Percentiles rank a stretch among this genome's conserved stretches.
These are phyloP conservation scores for Nepenthes alata DNA, from an alignment of 179 eudicot species.

Conservation along the genomic window DNA sequence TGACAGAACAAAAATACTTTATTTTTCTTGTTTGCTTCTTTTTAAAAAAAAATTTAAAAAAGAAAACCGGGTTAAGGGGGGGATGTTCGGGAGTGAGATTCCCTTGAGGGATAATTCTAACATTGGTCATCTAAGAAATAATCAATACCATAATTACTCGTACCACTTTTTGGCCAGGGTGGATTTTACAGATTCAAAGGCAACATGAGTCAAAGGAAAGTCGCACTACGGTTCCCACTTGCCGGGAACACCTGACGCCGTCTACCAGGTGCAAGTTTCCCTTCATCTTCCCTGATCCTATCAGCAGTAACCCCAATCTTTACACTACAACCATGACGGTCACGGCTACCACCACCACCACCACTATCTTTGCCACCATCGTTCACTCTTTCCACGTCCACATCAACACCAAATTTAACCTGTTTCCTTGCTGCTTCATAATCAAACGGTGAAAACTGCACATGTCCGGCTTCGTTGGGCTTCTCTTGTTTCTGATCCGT, in stretches of 20 bases:
- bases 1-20: too few species aligned
- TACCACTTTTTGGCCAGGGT: too few species aligned
- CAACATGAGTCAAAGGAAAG: slow-evolving; percentile 38
- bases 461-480: slow-evolving; percentile 11
- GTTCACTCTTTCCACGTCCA: slow-evolving; percentile 35
- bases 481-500: slow-evolving; percentile 16
- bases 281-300: slow-evolving; percentile 24
- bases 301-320: slow-evolving; percentile 2
- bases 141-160: too few species aligned
- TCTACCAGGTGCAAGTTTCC: slow-evolving; percentile 46
- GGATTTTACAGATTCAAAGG: not conserved
- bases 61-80: too few species aligned
- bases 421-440: slow-evolving; percentile 63
- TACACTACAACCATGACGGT: not conserved
- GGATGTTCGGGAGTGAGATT: too few species aligned
- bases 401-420: slow-evolving; percentile 23
- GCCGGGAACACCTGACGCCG: slow-evolving; percentile 93
- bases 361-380: slow-evolving; percentile 4
- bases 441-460: slow-evolving; percentile 56
- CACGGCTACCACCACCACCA: not conserved
- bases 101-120: too few species aligned
- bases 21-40: too few species aligned
- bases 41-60: too few species aligned
- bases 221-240: slow-evolving; percentile 78
- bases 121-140: too few species aligned